These are phyloP conservation scores for Cyclotella atomus DNA, from an alignment of 108 stramenopile genomes.

Conservation along the genomic window DNA sequence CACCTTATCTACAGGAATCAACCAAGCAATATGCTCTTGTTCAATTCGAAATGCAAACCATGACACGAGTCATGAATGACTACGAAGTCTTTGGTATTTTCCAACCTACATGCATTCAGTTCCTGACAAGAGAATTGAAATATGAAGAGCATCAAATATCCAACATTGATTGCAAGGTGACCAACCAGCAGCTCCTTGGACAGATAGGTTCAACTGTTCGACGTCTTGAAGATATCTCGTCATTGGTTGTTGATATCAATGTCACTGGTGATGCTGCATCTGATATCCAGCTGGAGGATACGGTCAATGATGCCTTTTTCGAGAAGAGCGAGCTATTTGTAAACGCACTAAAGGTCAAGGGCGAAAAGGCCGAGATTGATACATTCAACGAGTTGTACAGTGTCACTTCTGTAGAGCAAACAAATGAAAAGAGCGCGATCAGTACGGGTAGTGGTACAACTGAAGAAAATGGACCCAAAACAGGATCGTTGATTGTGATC, in stretches of 20 bases:
- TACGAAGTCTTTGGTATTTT: constrained; percentile 9
- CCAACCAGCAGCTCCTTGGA: constrained; percentile 16
- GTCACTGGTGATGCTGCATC: constrained; percentile 8
- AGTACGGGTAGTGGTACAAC: not conserved
- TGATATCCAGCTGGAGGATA: not conserved
- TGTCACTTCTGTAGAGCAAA: constrained; percentile 1
- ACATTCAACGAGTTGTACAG: constrained; percentile 19
- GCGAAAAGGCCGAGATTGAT: constrained; percentile 12
- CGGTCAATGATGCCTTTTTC: constrained; percentile 9
- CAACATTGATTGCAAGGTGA: constrained; percentile 14
- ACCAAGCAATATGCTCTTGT: not conserved
- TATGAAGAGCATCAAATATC: constrained; percentile 8
- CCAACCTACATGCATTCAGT: constrained; percentile 14
- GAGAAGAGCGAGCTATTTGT: constrained; percentile 2
- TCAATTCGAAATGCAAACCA: constrained; percentile 8
- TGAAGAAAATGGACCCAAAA: not conserved
- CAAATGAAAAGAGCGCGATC: constrained; percentile 5
- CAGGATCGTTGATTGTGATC: constrained; percentile 8
- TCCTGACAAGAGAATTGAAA: constrained; percentile 3
- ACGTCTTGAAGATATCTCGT: constrained; percentile 14
- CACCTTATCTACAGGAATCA: no score
- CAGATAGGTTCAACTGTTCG: not conserved
- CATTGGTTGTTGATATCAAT: constrained; percentile 31
- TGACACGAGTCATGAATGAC: constrained; percentile 13
- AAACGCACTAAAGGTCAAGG: constrained; percentile 2